Evolutionary conservation across 306 rosid genomes (phyloP).

Genomic region (Nissolia schottii): DNA sequence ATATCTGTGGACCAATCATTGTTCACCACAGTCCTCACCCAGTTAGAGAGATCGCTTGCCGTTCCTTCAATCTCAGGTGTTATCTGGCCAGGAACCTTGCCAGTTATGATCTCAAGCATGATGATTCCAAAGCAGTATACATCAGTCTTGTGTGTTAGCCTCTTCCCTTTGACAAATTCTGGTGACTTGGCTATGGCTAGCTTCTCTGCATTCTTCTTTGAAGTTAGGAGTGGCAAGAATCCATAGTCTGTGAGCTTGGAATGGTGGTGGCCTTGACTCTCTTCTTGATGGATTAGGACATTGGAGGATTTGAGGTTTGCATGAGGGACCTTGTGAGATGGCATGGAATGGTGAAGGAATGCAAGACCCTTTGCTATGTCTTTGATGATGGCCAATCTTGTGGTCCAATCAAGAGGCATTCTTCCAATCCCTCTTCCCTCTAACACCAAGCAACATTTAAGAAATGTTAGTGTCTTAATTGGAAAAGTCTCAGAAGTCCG

Average conservation of each 20-base stretch:
- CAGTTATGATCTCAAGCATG: conserved; percentile 67
- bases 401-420: conserved; percentile 51
- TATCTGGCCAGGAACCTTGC: conserved; percentile 57
- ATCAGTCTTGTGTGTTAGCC: conserved; percentile 51
- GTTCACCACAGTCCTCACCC: conserved; percentile 67
- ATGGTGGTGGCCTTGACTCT: conserved; percentile 30
- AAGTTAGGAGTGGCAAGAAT: conserved; percentile 41
- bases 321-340: conserved; percentile 65
- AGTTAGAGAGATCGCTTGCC: conserved; percentile 53
- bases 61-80: conserved; percentile 32
- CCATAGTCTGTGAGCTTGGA: conserved; percentile 63
- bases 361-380: conserved; percentile 62
- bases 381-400: conserved; percentile 56
- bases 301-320: conserved; percentile 66
- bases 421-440: conserved; percentile 53
- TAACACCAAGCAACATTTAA: conserved; percentile 31
- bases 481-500: too few relatives aligned
- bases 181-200: conserved; percentile 54
- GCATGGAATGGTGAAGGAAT: conserved; percentile 58
- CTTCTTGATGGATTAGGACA: conserved; percentile 37
- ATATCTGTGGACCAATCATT: conserved; percentile 77
- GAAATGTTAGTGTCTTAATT: conserved; percentile 11
- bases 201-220: conserved; percentile 25
- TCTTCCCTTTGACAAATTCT: conserved; percentile 54
- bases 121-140: conserved; percentile 67